Conservation (phyloP, 176 grass and related monocot species). For the Musa acuminata region DNA sequence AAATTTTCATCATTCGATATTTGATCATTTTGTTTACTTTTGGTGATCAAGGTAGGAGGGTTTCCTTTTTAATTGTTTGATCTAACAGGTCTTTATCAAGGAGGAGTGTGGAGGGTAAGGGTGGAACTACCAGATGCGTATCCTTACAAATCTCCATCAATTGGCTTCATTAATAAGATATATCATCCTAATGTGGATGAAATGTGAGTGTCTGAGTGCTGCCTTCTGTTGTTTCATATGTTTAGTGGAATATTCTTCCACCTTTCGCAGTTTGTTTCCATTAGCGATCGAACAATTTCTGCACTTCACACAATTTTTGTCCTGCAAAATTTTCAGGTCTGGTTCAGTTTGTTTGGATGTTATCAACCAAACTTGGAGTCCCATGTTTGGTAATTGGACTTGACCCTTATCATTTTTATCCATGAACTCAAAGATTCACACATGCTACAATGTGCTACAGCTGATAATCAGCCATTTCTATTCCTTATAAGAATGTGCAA, state of each 20-base stretch:
- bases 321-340: constrained; percentile 38
- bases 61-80: not conserved
- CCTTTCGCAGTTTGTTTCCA: not conserved
- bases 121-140: constrained; percentile 89
- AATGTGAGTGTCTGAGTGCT: constrained; percentile 48
- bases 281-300: not conserved
- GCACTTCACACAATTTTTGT: constrained; percentile 6
- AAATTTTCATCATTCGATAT: not conserved
- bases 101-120: constrained; percentile 88
- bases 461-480: not conserved
- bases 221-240: not conserved
- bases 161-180: constrained; percentile 89
- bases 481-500: not conserved
- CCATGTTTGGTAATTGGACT: constrained; percentile 79
- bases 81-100: constrained; percentile 85
- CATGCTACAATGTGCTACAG: not conserved
- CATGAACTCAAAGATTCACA: not conserved
- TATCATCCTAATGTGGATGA: constrained; percentile 98
- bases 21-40: not conserved
- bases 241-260: not conserved
- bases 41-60: not conserved
- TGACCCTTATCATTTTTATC: not conserved
- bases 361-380: constrained; percentile 95
- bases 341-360: constrained; percentile 98
- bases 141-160: constrained; percentile 86